Conservation (phyloP, 1,139 yeast species). For the Hansenula sp. region DNA sequence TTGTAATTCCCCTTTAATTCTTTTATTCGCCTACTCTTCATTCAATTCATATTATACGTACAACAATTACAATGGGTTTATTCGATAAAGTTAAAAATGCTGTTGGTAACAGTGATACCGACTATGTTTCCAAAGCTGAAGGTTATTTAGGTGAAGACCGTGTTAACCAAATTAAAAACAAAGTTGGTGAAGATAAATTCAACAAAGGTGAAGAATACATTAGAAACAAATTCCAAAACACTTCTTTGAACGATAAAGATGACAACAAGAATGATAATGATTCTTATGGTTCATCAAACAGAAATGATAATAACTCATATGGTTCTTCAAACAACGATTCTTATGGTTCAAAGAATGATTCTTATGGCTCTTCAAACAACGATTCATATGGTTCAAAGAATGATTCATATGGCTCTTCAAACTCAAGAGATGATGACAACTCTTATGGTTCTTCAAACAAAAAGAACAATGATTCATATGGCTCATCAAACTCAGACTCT, state of each 20-base stretch:
- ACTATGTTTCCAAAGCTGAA: slow-evolving; percentile 21
- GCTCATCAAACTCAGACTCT: slow-evolving; percentile 1
- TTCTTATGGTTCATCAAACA: slow-evolving; percentile 5
- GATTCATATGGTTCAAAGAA: slow-evolving; percentile 16
- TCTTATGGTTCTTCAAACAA: slow-evolving; percentile 23
- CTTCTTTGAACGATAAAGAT: slow-evolving; percentile 16
- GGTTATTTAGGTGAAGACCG: slow-evolving; percentile 19
- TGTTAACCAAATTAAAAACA: slow-evolving; percentile 17
- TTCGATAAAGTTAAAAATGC: slow-evolving; percentile 25
- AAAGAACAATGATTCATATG: slow-evolving; percentile 3
- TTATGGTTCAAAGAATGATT: slow-evolving; percentile 17
- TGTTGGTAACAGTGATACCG: slow-evolving; percentile 11
- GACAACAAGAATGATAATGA: slow-evolving; percentile 8
- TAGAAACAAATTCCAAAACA: slow-evolving; percentile 21
- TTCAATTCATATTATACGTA: neutral
- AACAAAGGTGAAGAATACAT: slow-evolving; percentile 21
- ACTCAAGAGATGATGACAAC: slow-evolving; percentile 14
- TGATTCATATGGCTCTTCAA: slow-evolving; percentile 21
- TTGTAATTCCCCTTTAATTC: too few relatives aligned
- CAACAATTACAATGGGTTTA: slow-evolving; percentile 25
- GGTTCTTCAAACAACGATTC: slow-evolving; percentile 15
- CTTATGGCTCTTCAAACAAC: too few relatives aligned
- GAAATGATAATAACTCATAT: slow-evolving; percentile 10
- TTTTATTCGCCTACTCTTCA: neutral
- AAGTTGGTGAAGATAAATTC: slow-evolving; percentile 24